Conservation (phyloP, 2,329 filamentous ascomycete species). For the Hyphodiscus sp. region DNA sequence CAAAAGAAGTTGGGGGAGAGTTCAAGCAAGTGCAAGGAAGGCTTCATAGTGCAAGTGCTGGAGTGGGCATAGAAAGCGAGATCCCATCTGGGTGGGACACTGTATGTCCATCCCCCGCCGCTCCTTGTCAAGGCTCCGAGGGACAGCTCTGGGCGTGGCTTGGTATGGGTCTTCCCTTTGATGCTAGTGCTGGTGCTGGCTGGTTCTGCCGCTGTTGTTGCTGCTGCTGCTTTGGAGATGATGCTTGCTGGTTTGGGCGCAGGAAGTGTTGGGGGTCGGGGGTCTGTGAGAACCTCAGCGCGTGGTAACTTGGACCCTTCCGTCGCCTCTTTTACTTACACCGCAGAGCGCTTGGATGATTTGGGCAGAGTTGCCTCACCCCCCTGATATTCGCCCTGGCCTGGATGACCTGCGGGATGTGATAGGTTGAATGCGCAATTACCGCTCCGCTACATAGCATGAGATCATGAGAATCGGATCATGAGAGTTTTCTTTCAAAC, state of each 20-base stretch:
- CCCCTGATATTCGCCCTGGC: background rate
- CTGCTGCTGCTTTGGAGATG: background rate
- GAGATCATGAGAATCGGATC: background rate
- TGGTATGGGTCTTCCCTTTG: conserved; percentile 5
- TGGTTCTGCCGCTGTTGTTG: too few species aligned
- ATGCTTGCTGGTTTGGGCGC: background rate
- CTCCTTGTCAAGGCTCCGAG: background rate
- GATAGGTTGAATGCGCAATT: background rate
- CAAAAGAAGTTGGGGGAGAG: conserved; percentile 1
- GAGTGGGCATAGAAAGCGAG: conserved; percentile 3
- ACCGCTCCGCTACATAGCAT: background rate
- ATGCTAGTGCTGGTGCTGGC: too few species aligned
- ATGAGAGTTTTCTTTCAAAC: background rate
- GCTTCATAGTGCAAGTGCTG: background rate
- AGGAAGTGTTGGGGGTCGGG: background rate
- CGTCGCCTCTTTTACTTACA: conserved; percentile 1
- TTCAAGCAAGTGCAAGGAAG: background rate
- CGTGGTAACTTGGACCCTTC: conserved; percentile 11
- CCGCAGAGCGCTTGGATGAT: background rate
- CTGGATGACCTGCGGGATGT: background rate
- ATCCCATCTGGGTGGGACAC: conserved; percentile 2
- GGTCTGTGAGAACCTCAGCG: conserved; percentile 1
- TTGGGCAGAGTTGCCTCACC: background rate
- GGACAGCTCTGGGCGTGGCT: conserved; percentile 6
- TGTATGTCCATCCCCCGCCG: conserved; percentile 3